phyloP scores from a whole-genome alignment of 768 basidiomycete species.

The Russula lepida region DNA sequence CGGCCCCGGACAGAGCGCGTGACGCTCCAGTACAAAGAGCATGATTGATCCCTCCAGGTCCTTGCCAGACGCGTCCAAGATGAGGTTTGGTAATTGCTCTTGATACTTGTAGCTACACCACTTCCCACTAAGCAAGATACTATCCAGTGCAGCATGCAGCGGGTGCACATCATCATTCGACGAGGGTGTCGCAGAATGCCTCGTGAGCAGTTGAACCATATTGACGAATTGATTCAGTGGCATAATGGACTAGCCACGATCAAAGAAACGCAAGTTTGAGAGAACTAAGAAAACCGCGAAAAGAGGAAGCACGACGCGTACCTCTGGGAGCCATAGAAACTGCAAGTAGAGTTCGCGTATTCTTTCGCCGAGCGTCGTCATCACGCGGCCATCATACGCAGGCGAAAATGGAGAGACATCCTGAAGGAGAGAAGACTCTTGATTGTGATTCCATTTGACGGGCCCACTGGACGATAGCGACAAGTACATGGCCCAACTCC shows the following conservation, averaged over 20 bases:
- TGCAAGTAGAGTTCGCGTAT: conserved; percentile 17
- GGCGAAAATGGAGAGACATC: conserved; percentile 14
- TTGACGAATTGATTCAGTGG: conserved; percentile 50
- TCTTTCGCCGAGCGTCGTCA: conserved; percentile 7
- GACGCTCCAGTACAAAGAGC: conserved; percentile 12
- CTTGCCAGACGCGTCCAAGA: background rate
- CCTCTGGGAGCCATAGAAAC: conserved; percentile 20
- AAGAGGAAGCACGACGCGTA: background rate
- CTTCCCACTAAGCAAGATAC: conserved; percentile 65
- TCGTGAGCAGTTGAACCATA: conserved; percentile 47
- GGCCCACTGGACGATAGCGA: conserved; percentile 12
- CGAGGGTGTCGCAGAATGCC: conserved; percentile 24
- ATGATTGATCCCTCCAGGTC: conserved; percentile 28
- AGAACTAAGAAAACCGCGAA: background rate
- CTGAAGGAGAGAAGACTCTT: conserved; percentile 12
- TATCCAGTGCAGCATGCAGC: conserved; percentile 50
- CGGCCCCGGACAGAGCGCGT: conserved; percentile 15
- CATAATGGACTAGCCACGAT: conserved; percentile 52
- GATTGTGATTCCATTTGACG: conserved; percentile 19
- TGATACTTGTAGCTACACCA: conserved; percentile 66
- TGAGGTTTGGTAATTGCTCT: conserved; percentile 31
- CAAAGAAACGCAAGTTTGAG: background rate
- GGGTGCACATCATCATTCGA: conserved; percentile 35
- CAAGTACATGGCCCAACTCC: too few relatives aligned
- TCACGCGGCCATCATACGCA: conserved; percentile 12